Evolutionary conservation across 73 alveolate species (phyloP).

Genomic region (Paramecium caudatum): DNA sequence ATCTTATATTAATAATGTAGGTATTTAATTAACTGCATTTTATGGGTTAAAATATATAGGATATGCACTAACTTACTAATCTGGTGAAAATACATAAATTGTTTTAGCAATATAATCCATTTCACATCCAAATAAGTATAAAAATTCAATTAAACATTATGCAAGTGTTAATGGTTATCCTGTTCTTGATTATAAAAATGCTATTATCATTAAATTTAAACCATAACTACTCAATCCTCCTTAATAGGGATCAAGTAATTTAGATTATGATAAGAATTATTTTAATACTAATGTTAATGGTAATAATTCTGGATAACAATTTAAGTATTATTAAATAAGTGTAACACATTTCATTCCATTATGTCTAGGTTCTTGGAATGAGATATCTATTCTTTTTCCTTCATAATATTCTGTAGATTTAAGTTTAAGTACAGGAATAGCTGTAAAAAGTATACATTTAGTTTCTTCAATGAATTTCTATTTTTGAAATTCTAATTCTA

Average conservation of each 20-base stretch:
- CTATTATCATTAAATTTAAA: constrained; percentile 49
- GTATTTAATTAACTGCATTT: constrained; percentile 19
- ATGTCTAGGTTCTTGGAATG: constrained; percentile 72
- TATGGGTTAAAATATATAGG: constrained; percentile 57
- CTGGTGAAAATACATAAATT: constrained; percentile 45
- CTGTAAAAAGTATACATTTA: constrained; percentile 62
- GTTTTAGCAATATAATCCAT: constrained; percentile 64
- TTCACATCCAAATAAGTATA: constrained; percentile 63
- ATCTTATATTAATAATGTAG: constrained; percentile 34
- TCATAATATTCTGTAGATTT: constrained; percentile 18
- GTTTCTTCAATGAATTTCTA: constrained; percentile 48
- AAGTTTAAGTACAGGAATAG: constrained; percentile 68
- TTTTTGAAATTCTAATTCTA: constrained; percentile 50
- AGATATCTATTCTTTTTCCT: constrained; percentile 58
- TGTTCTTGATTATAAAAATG: constrained; percentile 17
- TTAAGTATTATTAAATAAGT: constrained; percentile 34
- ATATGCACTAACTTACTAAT: background rate
- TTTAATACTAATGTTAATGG: constrained; percentile 59
- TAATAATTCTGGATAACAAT: constrained; percentile 11
- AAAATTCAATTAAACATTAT: constrained; percentile 26
- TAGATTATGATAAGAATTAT: constrained; percentile 53
- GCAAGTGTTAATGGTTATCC: background rate
- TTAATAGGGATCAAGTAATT: constrained; percentile 72
- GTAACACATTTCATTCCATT: constrained; percentile 67
- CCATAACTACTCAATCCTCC: constrained; percentile 79